These are phyloP conservation scores for Przewalskia tangutica DNA, from an alignment of 257 asterid species.

Conservation along the genomic window DNA sequence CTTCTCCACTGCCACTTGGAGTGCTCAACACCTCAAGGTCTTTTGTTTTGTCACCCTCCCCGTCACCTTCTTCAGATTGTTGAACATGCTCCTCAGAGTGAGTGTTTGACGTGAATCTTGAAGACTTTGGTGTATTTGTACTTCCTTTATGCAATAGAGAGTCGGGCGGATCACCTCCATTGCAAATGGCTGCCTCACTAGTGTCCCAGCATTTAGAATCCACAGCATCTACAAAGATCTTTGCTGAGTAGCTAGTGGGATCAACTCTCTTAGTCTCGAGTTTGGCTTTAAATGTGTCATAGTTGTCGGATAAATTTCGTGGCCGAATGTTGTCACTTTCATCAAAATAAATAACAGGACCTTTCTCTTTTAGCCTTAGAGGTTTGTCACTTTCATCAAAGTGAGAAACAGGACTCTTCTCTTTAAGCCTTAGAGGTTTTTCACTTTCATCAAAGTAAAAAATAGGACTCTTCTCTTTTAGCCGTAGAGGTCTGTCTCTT, in stretches of 20 bases:
- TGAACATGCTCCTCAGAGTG: slow-evolving; percentile 20
- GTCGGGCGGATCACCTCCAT: slow-evolving; percentile 28
- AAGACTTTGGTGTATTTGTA: slow-evolving; percentile 18
- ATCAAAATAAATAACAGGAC: slow-evolving; percentile 49
- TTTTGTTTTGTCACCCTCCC: slow-evolving; percentile 18
- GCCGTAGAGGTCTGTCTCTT: slow-evolving; percentile 26
- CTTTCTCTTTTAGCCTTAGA: slow-evolving; percentile 28
- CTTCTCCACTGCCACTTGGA: slow-evolving; percentile 15
- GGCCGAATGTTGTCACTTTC: slow-evolving; percentile 25
- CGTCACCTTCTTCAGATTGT: slow-evolving; percentile 20
- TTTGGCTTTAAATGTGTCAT: slow-evolving; percentile 24
- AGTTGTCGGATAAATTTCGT: slow-evolving; percentile 24
- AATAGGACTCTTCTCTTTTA: slow-evolving; percentile 41
- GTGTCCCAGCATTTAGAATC: slow-evolving; percentile 63
- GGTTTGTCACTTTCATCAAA: slow-evolving; percentile 44
- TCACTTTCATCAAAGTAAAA: slow-evolving; percentile 52
- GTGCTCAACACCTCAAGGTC: slow-evolving; percentile 21
- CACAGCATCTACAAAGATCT: slow-evolving; percentile 49
- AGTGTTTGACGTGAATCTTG: slow-evolving; percentile 21
- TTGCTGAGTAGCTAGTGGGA: slow-evolving; percentile 64
- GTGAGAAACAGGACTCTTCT: slow-evolving; percentile 42
- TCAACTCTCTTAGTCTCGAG: slow-evolving; percentile 76
- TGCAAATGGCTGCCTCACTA: slow-evolving; percentile 38
- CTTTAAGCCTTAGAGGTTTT: slow-evolving; percentile 26
- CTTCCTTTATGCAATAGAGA: slow-evolving; percentile 40